Conservation (phyloP, 148 eudicot genomes). For the Chenopodium formosanum region DNA sequence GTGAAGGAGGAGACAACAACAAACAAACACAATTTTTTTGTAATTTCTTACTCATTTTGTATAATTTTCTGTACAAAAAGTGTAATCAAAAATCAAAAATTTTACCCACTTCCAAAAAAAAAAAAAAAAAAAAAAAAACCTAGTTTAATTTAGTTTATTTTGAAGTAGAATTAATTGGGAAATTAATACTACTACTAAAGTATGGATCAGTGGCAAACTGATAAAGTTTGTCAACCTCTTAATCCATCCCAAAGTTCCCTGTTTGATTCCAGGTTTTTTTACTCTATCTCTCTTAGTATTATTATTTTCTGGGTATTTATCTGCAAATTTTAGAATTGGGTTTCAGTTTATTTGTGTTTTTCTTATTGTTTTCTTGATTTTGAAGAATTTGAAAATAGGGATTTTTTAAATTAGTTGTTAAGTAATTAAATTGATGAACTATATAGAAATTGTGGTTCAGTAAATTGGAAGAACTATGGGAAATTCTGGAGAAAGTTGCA, state of each 20-base stretch:
- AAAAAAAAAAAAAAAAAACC: background rate
- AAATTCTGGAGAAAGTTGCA: too few species aligned
- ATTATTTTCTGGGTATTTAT: background rate
- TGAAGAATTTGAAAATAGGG: background rate
- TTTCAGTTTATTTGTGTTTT: too few species aligned
- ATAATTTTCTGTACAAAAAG: too few species aligned
- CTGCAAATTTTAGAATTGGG: background rate
- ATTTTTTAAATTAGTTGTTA: too few species aligned
- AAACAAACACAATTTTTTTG: background rate
- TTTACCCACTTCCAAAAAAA: background rate
- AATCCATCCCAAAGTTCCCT: constrained; percentile 26
- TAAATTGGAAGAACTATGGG: too few species aligned
- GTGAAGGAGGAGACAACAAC: background rate
- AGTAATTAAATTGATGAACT: background rate
- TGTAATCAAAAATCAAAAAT: background rate
- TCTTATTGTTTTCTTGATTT: too few species aligned
- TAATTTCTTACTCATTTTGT: background rate
- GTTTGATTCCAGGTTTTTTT: constrained; percentile 40
- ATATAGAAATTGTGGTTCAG: background rate
- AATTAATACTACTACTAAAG: background rate
- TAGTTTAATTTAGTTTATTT: background rate
- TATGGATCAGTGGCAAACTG: constrained; percentile 31
- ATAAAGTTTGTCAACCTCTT: constrained; percentile 5
- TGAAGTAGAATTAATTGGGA: background rate
- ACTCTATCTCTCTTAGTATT: background rate